Conservation (phyloP, 495 filamentous ascomycete genomes). For the Talaromyces liani region DNA sequence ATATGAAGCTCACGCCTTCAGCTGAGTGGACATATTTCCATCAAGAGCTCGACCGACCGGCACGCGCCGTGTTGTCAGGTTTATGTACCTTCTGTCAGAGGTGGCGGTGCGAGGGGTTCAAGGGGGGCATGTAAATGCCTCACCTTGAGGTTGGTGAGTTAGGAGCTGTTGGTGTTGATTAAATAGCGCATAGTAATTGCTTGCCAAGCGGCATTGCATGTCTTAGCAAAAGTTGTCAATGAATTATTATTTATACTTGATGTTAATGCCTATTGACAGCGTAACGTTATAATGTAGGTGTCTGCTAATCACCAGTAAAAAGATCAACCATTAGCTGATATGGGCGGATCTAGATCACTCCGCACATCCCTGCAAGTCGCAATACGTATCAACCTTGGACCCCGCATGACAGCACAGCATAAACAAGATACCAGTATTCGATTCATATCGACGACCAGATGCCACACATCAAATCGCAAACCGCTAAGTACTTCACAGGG, state of each 20-base stretch:
- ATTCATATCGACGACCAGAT: neutral
- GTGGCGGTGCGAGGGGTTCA: neutral
- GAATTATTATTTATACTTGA: neutral
- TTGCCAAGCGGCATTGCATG: neutral
- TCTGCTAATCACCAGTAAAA: neutral
- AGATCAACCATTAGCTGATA: neutral
- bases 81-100: neutral
- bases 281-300: no score
- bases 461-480: neutral
- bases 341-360: neutral
- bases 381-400: neutral
- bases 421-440: neutral
- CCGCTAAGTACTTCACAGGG: neutral
- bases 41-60: neutral
- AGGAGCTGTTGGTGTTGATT: neutral
- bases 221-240: neutral
- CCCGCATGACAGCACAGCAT: neutral
- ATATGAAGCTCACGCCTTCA: neutral
- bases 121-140: neutral
- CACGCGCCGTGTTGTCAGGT: neutral
- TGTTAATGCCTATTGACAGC: neutral
- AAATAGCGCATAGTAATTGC: neutral
- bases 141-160: neutral
- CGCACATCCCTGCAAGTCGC: neutral
- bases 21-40: neutral